Evolutionary conservation across 805 yeast genomes (phyloP), one percentile per base, ranked within the genome.

Genomic region (Candida maesae): DNA sequence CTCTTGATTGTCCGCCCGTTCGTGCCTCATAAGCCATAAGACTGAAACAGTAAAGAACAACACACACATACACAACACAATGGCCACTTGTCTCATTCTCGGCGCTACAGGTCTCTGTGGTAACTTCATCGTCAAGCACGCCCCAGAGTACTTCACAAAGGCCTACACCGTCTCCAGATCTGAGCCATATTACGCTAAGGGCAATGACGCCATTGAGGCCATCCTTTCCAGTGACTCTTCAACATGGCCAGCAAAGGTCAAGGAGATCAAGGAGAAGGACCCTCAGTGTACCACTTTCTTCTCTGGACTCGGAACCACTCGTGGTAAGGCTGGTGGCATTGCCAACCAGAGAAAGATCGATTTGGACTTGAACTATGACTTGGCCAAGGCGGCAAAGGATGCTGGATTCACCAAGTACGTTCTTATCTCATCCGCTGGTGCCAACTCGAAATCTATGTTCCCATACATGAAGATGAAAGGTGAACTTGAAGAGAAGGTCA

Each of bases 71-170:
- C 28, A 8, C 6, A 25, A 9, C 28, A 12, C n/a, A 29, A 45
- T 45, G 47, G 36, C 49, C 12, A 14, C 31, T 12, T 45, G 46
- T n/a, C 63, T 74, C 33, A 54, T 72, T 13, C 59, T 85, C 32
- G 96, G 96, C 3, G 73, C 89, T 20, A 87, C 95, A 2, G 96
- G 96, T 2, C 64, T 86, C 17, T 81, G 83, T 41, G 96, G 95
- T 9, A 52, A 68, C 19, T 70, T 66, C 18, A 71, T 85, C 45
- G 57, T 85, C 39, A 71, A 67, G 39, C 61, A 61, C 19, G 60
- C 74, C 3, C 44, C 64, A 1, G 52, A 61, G 4, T 66, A 71
- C 32, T 66, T 73, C 30, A 41, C 60, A 2, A 61, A 67, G 18
- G 57, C 82, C 6, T 62, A 62, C 28, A 70, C 87, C 5, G 47